Base-by-base conservation (phyloP, 306 rosid genomes). In the Hylodesmum podocarpum region DNA sequence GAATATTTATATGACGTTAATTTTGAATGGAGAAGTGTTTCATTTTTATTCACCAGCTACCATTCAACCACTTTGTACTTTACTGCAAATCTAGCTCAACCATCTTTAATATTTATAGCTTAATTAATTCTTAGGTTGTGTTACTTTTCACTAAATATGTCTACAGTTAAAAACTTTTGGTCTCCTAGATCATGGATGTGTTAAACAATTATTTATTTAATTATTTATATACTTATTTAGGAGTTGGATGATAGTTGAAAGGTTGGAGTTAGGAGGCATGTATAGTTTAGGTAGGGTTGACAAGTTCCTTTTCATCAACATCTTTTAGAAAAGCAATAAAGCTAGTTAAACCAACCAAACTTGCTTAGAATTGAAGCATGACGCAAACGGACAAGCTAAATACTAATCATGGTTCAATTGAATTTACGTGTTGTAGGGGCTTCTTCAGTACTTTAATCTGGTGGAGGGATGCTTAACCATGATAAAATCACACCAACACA, bases 391-490 rank as follows among this genome's bases (percentile, higher is more conserved):
- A 25, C 27, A 55, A 55, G 25, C 4, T 13, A 58, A 58, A 58
- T 14, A 5, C 41, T 65, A 55, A 68, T 33, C 15, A 44, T 25
- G 31, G 4, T 0, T 41, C 12, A 27, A 58, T 58, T 24, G 5
- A 53, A 64, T 76, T 11, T 58, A 39, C 22, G 39, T 47, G 37
- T 69, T 27, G 54, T 84, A 91, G 98, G 98, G 98, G 0, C 93
- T 94, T 8, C 37, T 94, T 80, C 94, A 91, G 77, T 94, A 94
- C 37, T 94, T 94, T 71, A 70, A 86, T 36, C 87, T 94, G 1
- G 98, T 94, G 3, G 97, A 94, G 79, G 98, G 97, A 12, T 94
- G 98, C 75, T 50, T 90, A 3, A 77, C 75, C 0, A 80, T 91
- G 87, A 89, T 94, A 79, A 82, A 75, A 49, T 72, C 76, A 3